A percentile compares a stretch with the other conserved stretches of the same genome.
Evolutionary conservation across 2,329 filamentous ascomycete species (phyloP).

Genomic region (Coniochaeta sp.): DNA sequence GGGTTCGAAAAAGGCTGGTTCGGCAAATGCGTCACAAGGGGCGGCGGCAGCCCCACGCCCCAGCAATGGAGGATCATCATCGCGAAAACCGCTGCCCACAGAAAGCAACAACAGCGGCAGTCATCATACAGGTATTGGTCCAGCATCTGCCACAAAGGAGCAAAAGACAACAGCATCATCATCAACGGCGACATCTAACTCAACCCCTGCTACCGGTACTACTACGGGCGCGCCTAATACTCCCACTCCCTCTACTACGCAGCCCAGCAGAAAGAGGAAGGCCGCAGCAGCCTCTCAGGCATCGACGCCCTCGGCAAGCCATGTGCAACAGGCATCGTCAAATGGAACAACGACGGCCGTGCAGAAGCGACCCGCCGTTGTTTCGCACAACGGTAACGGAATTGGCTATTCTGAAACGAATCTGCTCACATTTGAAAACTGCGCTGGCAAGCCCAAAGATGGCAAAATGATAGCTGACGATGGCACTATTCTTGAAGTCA

Average conservation of each 20-base stretch:
- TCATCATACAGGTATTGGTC: too few relatives aligned
- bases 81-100: conserved; percentile 20
- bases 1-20: conserved; percentile 46
- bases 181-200: conserved; percentile 11
- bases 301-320: conserved; percentile 17
- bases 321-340: conserved; percentile 12
- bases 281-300: conserved; percentile 46
- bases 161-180: too few relatives aligned
- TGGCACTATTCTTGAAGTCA: conserved; percentile 72
- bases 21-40: conserved; percentile 12
- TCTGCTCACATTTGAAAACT: conserved; percentile 80
- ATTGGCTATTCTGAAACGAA: conserved; percentile 59
- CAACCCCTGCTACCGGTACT: conserved; percentile 16
- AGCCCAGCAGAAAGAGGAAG: conserved; percentile 72
- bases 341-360: conserved; percentile 11
- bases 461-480: conserved; percentile 84
- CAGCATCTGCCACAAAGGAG: conserved; percentile 31
- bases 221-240: too few relatives aligned
- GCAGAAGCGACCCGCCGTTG: conserved; percentile 22
- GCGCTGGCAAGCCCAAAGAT: conserved; percentile 60
- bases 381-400: conserved; percentile 8
- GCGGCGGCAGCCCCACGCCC: conserved; percentile 11
- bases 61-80: conserved; percentile 14
- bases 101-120: conserved; percentile 28
- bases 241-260: conserved; percentile 44